Evolutionary conservation across 192 early-diverging fungal species (phyloP).

Genomic region (Coemansia sp.): DNA sequence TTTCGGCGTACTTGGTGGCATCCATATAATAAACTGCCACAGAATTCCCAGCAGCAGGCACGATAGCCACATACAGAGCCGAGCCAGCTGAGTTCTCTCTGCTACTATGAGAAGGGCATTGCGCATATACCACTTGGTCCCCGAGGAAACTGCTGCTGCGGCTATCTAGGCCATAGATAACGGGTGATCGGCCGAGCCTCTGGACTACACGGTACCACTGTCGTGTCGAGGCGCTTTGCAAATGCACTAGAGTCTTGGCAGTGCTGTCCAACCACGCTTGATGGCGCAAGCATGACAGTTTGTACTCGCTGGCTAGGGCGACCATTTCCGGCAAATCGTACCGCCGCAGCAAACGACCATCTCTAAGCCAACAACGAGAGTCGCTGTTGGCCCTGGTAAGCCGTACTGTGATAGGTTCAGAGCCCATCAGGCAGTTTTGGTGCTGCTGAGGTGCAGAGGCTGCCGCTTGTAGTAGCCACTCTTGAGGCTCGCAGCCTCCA

Average conservation of each 20-base stretch:
- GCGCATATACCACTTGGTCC: background rate
- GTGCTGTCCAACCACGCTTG: background rate
- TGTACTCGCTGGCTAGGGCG: constrained; percentile 27
- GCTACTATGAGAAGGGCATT: background rate
- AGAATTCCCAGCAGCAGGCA: constrained; percentile 7
- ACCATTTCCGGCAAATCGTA: constrained; percentile 53
- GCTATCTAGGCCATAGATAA: background rate
- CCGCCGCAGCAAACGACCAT: constrained; percentile 32
- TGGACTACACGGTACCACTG: constrained; percentile 9
- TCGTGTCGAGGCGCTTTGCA: background rate
- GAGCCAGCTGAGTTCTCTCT: background rate
- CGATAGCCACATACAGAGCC: constrained; percentile 17
- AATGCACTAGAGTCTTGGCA: background rate
- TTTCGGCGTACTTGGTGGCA: constrained; percentile 4
- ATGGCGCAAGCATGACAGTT: background rate
- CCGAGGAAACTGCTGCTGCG: background rate
- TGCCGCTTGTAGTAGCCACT: background rate
- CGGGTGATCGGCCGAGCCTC: background rate
- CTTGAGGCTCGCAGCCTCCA: background rate
- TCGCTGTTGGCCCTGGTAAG: background rate
- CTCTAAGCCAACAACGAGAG: constrained; percentile 27
- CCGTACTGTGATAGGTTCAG: background rate
- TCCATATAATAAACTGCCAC: constrained; percentile 28
- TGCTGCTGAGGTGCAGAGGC: background rate
- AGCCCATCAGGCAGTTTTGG: background rate